Evolutionary conservation across 352 stramenopile species (phyloP), one percentile per base, ranked within the genome.

Genomic region (Pythium oligandrum): DNA sequence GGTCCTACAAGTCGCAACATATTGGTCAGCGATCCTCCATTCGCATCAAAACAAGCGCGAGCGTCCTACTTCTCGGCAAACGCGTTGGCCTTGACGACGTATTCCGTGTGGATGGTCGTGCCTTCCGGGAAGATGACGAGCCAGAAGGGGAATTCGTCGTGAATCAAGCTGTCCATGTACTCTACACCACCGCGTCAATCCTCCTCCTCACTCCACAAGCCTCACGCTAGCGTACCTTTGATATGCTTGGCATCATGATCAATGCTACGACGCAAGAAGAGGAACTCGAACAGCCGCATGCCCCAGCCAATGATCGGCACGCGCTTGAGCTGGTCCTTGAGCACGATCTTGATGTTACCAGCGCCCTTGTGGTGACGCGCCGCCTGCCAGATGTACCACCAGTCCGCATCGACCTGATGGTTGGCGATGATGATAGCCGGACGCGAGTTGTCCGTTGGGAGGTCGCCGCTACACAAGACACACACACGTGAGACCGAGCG

Each of bases 331-430:
- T 95, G 81, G 45, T 93, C 78, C 70, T 96, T 96, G 31, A 96
- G 78, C 52, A 95, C 89, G 55, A 96, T 95, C 71, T 96, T 96
- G 52, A 96, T 71, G 69, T 94, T 90, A 7, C 86, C 86, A 5
- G 84, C 78, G 31, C 76, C 78, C 0, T 75, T 51, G 32, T 75
- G 53, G 12, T 71, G 54, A 5, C 83, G 80, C 57, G 86, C 77
- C 33, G 88, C 77, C 59, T 93, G 81, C 81, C 90, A 96, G 44
- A 96, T 78, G 63, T 93, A 97, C 90, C 90, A 97, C 73, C 89
- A 97, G 71, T 98, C 93, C 8, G 78, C 86, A 65, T 98, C 87
- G 37, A 94, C 77, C 44, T 97, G 73, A 69, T 98, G 91, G 71
- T 98, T 98, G 6, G 73, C 83, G 32, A 97, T 83, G 57, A 97